Base-by-base conservation (phyloP, 805 yeast species). In the Metschnikowia arizonensis region DNA sequence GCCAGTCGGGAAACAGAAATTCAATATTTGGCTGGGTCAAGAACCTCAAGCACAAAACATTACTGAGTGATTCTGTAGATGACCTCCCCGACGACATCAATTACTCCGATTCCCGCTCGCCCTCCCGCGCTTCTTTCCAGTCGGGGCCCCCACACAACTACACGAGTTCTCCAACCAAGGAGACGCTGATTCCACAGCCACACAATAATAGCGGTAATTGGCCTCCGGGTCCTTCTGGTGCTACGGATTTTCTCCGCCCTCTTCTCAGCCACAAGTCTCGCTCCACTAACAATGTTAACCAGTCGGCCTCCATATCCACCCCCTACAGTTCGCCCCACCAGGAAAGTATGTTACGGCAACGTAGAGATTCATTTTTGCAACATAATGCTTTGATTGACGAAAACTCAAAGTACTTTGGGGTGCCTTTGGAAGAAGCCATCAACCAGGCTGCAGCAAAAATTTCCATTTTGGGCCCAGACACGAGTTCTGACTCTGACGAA, bases 381-480 rank as follows among this genome's bases (percentile, higher is more conserved):
- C 71, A 57, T 65, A 74, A 62, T 54, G 68, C 62, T 52, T 63
- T 62, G 53, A 69, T 61, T 48, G 78, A 63, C 64, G 78, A 58
- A 61, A 76, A 68, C 64, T 73, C 58, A 46, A 76, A 57, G 81
- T 93, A 46, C 85, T 93, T 74, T 54, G 97, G 97, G 12, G 88
- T 83, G 3, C 79, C 91, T 1, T 71, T 93, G 28, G 78, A 76
- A 9, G 76, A 77, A 23, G 87, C 96, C 12, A 74, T 91, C 40
- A 65, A 74, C 28, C 76, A 82, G 48, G 96, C 98, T 0, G 82
- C 82, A 47, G 95, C 90, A 14, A 76, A 79, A 40, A 85, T 88
- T 43, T 78, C 83, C 30, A 78, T 85, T 6, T 72, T 83, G 35
- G 77, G 78, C 50, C 74, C 76, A 56, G 67, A 64, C 19, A 14